phyloP scores from a whole-genome alignment of 2,329 filamentous ascomycete genomes.

The Alternaria brassicicola region DNA sequence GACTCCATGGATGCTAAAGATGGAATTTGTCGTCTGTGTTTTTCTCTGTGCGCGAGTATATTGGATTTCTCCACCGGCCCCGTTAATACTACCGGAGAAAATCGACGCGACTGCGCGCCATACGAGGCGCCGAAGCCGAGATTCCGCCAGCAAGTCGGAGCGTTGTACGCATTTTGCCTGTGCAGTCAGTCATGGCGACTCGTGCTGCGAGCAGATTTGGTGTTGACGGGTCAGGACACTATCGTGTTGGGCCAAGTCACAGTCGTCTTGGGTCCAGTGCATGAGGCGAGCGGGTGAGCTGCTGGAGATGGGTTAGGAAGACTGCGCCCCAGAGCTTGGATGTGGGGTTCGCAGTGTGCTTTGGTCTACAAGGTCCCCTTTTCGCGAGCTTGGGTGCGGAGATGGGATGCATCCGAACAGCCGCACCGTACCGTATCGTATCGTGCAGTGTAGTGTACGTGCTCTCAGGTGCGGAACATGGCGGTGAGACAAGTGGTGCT shows the following conservation, averaged over 20 bases:
- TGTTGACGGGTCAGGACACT: not conserved
- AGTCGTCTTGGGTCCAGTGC: not conserved
- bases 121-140: slow-evolving; percentile 12
- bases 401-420: not conserved
- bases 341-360: slow-evolving; percentile 12
- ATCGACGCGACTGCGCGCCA: slow-evolving; percentile 9
- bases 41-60: slow-evolving; percentile 10
- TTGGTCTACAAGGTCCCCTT: slow-evolving; percentile 3
- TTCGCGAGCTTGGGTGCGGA: slow-evolving; percentile 8
- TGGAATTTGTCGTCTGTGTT: slow-evolving; percentile 11
- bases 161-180: slow-evolving; percentile 6
- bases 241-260: not conserved
- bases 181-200: slow-evolving; percentile 3
- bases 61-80: slow-evolving; percentile 8
- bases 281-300: slow-evolving; percentile 4
- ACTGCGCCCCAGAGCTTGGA: slow-evolving; percentile 19
- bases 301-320: slow-evolving; percentile 6
- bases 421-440: slow-evolving; percentile 5
- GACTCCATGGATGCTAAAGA: slow-evolving; percentile 6
- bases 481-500: slow-evolving; percentile 14
- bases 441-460: not conserved
- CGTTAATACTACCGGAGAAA: slow-evolving; percentile 13
- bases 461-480: slow-evolving; percentile 2
- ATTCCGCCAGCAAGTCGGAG: slow-evolving; percentile 7
- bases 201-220: slow-evolving; percentile 2